A percentile compares a stretch with the other conserved stretches of the same genome.
These are phyloP conservation scores for Solanum medicagineum DNA, from an alignment of 257 asterid species.

Conservation along the genomic window DNA sequence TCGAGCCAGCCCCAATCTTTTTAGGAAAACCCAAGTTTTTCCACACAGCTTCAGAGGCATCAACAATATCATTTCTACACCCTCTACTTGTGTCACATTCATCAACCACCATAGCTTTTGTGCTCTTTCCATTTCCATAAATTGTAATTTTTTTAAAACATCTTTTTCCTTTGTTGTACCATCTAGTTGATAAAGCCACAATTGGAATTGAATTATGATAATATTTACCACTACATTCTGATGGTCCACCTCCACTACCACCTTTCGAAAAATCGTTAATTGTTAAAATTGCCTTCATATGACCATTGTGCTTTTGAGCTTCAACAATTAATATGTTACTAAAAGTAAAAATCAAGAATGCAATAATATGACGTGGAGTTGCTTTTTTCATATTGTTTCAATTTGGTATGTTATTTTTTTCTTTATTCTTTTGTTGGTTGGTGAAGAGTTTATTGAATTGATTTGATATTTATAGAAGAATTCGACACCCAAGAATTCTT, in stretches of 20 bases:
- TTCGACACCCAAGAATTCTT: not conserved
- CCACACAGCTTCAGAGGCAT: conserved; percentile 25
- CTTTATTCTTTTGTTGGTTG: not conserved
- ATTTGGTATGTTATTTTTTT: not conserved
- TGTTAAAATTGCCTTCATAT: conserved; percentile 9
- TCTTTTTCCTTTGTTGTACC: conserved; percentile 4
- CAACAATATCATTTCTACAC: conserved; percentile 15
- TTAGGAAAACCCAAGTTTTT: conserved; percentile 6
- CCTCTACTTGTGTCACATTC: conserved; percentile 17
- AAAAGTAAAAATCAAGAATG: not conserved
- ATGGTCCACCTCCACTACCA: conserved; percentile 13
- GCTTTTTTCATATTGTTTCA: not conserved
- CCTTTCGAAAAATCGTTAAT: conserved; percentile 7
- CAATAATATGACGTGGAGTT: not conserved
- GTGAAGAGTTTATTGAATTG: not conserved
- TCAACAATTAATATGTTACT: not conserved
- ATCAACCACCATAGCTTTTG: conserved; percentile 16
- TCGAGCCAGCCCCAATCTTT: conserved; percentile 15
- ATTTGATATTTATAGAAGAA: not conserved
- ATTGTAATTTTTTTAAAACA: conserved; percentile 8
- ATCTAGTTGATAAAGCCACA: conserved; percentile 19
- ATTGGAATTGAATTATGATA: conserved; percentile 8
- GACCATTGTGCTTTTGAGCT: not conserved
- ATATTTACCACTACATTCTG: conserved; percentile 12
- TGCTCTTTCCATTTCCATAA: conserved; percentile 5